These are phyloP conservation scores for Fusarium piperis DNA, from an alignment of 2,329 filamentous ascomycete species.

Conservation along the genomic window DNA sequence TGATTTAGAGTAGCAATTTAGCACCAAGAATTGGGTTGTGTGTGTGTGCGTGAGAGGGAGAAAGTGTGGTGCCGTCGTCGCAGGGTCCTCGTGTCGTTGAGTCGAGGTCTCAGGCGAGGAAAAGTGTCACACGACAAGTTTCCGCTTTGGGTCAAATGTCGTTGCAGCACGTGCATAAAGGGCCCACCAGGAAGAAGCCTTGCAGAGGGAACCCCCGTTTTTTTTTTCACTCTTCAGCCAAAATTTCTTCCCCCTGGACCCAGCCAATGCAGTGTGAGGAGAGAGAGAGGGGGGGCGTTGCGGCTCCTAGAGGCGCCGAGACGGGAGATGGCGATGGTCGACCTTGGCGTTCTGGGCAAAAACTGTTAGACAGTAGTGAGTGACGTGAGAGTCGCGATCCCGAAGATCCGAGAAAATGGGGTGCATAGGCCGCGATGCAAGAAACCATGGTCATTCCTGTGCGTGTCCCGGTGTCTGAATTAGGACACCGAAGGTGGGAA, in stretches of 20 bases:
- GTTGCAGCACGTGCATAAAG: conserved; percentile 6
- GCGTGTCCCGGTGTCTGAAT: conserved; percentile 24
- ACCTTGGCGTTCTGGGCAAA: conserved; percentile 22
- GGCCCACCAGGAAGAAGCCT: neutral
- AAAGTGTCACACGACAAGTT: conserved; percentile 36
- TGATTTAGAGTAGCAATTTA: conserved; percentile 1
- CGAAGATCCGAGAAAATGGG: neutral
- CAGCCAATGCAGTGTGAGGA: neutral
- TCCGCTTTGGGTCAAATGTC: conserved; percentile 31
- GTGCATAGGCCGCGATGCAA: neutral
- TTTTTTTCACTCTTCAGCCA: conserved; percentile 21
- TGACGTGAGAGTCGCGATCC: neutral
- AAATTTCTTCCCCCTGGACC: conserved; percentile 3
- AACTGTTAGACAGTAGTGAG: neutral
- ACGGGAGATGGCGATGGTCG: conserved; percentile 24
- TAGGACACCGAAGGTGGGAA: conserved; percentile 26
- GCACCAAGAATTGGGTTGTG: conserved; percentile 11
- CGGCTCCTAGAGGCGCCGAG: conserved; percentile 31
- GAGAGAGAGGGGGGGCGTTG: neutral
- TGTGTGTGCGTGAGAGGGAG: neutral
- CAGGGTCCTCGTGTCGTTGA: neutral
- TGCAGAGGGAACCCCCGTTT: neutral
- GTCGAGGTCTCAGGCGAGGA: neutral
- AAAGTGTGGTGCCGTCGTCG: neutral
- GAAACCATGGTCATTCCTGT: neutral